These are phyloP conservation scores for Gracilaria gracilis DNA, from an alignment of 23 red algal genomes.

Conservation along the genomic window DNA sequence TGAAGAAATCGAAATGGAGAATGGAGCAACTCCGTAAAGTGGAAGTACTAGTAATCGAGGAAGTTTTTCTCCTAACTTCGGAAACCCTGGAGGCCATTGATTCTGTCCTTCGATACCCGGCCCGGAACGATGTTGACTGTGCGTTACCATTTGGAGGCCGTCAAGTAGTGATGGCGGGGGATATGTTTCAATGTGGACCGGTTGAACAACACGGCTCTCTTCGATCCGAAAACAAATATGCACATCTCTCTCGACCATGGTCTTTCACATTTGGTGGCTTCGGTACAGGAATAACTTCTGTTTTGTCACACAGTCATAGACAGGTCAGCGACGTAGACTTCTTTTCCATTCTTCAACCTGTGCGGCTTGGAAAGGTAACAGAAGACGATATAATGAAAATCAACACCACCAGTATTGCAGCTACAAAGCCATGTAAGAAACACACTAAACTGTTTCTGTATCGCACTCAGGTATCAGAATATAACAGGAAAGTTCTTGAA, in stretches of 20 bases:
- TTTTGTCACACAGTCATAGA: neutral
- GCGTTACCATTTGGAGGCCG: constrained; percentile 23
- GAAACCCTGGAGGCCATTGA: neutral
- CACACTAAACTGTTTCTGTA: neutral
- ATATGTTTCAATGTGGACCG: constrained; percentile 22
- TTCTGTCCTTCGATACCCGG: neutral
- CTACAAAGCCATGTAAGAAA: neutral
- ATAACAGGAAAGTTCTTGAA: neutral
- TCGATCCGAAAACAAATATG: neutral
- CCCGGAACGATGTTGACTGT: neutral
- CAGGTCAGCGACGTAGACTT: neutral
- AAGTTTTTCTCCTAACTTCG: neutral
- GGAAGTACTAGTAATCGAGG: neutral
- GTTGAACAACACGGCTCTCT: neutral
- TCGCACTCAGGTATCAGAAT: neutral
- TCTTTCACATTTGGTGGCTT: constrained; percentile 1
- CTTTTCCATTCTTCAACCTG: neutral
- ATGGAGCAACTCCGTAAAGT: neutral
- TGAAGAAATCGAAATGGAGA: neutral
- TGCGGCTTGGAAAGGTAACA: neutral
- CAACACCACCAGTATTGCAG: neutral
- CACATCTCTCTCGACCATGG: neutral
- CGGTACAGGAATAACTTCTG: neutral
- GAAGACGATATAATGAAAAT: neutral
- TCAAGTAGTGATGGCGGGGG: constrained; percentile 1